These are phyloP conservation scores for Podila epigama DNA, from an alignment of 192 early-diverging fungal genomes.

Conservation along the genomic window DNA sequence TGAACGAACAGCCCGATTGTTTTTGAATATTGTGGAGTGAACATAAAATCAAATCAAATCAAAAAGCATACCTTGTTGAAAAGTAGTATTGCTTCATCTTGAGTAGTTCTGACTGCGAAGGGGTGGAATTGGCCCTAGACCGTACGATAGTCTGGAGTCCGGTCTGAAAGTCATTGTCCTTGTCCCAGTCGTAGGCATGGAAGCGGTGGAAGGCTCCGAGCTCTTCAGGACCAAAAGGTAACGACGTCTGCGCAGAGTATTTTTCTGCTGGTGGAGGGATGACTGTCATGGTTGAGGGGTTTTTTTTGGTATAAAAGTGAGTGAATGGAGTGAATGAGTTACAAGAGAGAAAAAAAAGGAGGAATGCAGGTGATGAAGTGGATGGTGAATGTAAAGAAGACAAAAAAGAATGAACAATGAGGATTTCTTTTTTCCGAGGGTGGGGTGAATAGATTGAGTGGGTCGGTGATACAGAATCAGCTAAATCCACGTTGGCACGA, in stretches of 20 bases:
- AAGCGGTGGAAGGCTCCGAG: constrained; percentile 44
- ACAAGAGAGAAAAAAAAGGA: background rate
- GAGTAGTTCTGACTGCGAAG: constrained; percentile 36
- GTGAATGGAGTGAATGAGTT: background rate
- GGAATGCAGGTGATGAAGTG: background rate
- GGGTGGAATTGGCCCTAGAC: constrained; percentile 3
- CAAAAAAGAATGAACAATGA: background rate
- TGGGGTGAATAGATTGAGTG: too few relatives aligned
- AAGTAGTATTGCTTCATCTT: constrained; percentile 52
- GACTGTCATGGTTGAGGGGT: background rate
- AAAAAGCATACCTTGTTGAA: constrained; percentile 34
- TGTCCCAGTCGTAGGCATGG: constrained; percentile 40
- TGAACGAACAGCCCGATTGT: too few relatives aligned
- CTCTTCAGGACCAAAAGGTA: constrained; percentile 31
- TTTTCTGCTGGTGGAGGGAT: constrained; percentile 4
- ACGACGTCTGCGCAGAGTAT: constrained; percentile 7
- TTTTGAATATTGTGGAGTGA: background rate
- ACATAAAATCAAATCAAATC: background rate
- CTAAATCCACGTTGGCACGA: too few relatives aligned
- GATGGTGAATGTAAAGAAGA: background rate
- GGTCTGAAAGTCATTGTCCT: constrained; percentile 35
- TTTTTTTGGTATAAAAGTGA: too few relatives aligned
- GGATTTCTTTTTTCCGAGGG: background rate
- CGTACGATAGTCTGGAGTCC: constrained; percentile 30
- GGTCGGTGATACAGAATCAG: too few relatives aligned